These are phyloP conservation scores for Acanthamoeba royreba DNA, from an alignment of 208 protist species.

Conservation along the genomic window DNA sequence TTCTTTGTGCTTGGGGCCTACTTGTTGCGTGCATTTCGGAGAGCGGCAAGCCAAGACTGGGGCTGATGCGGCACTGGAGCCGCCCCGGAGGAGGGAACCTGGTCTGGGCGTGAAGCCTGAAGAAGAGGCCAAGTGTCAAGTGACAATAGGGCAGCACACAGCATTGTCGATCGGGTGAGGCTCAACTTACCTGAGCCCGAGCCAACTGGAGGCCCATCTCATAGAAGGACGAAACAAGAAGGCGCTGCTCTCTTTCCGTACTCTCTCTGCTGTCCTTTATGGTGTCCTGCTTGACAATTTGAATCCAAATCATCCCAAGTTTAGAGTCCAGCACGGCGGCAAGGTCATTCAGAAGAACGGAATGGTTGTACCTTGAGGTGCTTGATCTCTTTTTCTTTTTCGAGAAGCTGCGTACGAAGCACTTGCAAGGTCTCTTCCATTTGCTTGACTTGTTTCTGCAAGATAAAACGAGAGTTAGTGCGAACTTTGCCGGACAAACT, in stretches of 20 bases:
- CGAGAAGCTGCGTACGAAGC: neutral
- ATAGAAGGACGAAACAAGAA: slow-evolving; percentile 32
- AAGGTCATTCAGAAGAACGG: neutral
- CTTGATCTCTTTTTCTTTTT: neutral
- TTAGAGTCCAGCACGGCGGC: neutral
- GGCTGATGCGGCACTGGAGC: neutral
- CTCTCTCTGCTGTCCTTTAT: slow-evolving; percentile 16
- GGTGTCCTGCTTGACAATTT: neutral
- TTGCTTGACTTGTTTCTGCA: neutral
- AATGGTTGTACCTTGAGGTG: neutral
- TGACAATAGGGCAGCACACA: too few species aligned
- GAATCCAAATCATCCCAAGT: neutral
- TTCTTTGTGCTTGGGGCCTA: neutral
- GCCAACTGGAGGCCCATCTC: slow-evolving; percentile 28
- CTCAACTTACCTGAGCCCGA: neutral
- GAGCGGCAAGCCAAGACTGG: neutral
- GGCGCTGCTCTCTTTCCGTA: slow-evolving; percentile 3
- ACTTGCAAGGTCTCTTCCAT: neutral
- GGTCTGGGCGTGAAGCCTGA: neutral
- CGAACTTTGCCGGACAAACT: neutral
- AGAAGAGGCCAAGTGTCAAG: too few species aligned
- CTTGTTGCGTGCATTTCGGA: neutral
- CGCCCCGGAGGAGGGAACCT: neutral
- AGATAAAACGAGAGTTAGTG: neutral
- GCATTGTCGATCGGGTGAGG: too few species aligned